Percentiles rank a stretch among this genome's conserved stretches.
Evolutionary conservation across 2,329 filamentous ascomycete genomes (phyloP).

Genomic region (Penicillium occitanis): DNA sequence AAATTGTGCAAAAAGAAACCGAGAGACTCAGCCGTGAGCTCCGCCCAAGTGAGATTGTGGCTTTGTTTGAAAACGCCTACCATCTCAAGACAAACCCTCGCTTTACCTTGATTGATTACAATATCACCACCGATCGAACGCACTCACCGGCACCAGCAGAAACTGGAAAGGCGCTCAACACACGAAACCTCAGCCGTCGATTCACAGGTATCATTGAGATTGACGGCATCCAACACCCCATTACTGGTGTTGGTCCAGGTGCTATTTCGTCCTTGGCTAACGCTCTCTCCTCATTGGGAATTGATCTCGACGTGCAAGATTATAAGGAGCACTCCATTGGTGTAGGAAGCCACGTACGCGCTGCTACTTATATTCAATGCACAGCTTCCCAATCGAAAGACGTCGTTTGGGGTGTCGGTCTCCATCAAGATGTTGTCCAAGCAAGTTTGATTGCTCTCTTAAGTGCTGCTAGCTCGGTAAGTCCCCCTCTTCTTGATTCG

Average conservation of each 20-base stretch:
- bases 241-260: conserved; percentile 81
- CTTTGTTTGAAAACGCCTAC: conserved; percentile 86
- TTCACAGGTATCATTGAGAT: conserved; percentile 84
- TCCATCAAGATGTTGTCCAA: conserved; percentile 90
- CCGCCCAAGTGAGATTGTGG: conserved; percentile 76
- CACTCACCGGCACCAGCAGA: conserved; percentile 67
- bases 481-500: conserved; percentile 32
- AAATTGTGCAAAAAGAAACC: conserved; percentile 77
- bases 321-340: conserved; percentile 97
- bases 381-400: conserved; percentile 61
- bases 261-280: conserved; percentile 86
- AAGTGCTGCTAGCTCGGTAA: conserved; percentile 80
- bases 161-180: conserved; percentile 71
- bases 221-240: conserved; percentile 74
- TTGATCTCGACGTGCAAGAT: conserved; percentile 86
- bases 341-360: conserved; percentile 76
- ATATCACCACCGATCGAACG: conserved; percentile 80
- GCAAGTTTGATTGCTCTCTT: conserved; percentile 83
- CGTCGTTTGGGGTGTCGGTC: conserved; percentile 85
- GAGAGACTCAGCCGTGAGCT: conserved; percentile 83
- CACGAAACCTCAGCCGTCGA: conserved; percentile 72
- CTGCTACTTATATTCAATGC: conserved; percentile 94
- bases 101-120: conserved; percentile 88
- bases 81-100: conserved; percentile 79
- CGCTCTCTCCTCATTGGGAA: conserved; percentile 73